Evolutionary conservation across 2,329 filamentous ascomycete genomes (phyloP).

Genomic region (Chrysoporthe deuterocubensis): DNA sequence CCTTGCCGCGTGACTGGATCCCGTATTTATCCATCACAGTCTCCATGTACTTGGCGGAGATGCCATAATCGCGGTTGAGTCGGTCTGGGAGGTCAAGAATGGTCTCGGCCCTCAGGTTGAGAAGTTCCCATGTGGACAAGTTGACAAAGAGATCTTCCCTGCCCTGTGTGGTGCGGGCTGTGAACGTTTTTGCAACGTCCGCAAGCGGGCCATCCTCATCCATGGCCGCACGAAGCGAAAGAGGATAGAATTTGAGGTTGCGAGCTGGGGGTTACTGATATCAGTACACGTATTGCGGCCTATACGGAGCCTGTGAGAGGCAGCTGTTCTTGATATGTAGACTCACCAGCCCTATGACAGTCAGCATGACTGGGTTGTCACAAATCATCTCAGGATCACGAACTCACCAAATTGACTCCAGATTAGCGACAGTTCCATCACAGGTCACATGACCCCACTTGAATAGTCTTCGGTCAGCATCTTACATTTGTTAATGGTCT

Average conservation of each 20-base stretch:
- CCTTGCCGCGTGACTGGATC: conserved; percentile 47
- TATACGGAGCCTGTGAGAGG: neutral
- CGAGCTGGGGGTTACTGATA: conserved; percentile 30
- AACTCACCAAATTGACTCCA: conserved; percentile 53
- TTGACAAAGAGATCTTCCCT: conserved; percentile 27
- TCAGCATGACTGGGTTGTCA: neutral
- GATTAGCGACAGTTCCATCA: conserved; percentile 50
- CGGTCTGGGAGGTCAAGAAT: conserved; percentile 47
- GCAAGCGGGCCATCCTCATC: conserved; percentile 34
- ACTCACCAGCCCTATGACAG: conserved; percentile 15
- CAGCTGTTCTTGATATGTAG: neutral
- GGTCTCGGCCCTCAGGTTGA: conserved; percentile 46
- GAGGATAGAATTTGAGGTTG: conserved; percentile 51
- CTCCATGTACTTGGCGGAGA: conserved; percentile 44
- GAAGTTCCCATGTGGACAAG: conserved; percentile 47
- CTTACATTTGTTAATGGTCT: neutral
- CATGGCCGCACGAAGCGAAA: conserved; percentile 29
- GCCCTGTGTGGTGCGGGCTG: conserved; percentile 41
- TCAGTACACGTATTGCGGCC: neutral
- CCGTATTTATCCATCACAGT: conserved; percentile 38
- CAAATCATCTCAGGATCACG: neutral
- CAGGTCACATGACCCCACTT: conserved; percentile 52
- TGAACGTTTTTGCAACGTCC: conserved; percentile 38
- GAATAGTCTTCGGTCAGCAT: neutral
- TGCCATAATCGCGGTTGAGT: conserved; percentile 43